Conservation (phyloP, 805 yeast species). For the Ogataea populi-albae region DNA sequence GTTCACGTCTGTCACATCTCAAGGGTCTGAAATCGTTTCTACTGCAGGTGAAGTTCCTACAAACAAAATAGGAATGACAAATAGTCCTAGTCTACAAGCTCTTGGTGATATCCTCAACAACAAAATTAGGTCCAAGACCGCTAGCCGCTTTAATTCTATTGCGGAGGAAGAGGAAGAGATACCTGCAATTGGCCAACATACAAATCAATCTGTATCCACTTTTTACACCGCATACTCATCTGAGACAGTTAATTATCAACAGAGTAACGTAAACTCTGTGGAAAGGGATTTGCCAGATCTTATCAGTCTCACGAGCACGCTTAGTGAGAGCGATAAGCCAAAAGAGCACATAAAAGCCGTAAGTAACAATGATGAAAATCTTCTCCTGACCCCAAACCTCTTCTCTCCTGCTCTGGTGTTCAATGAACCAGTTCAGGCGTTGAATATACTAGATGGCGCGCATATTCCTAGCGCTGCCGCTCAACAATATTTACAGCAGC, state of each 20-base stretch:
- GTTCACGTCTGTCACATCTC: slow-evolving; percentile 23
- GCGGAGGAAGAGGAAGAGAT: slow-evolving; percentile 17
- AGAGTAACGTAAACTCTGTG: slow-evolving; percentile 3
- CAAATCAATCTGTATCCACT: slow-evolving; percentile 29
- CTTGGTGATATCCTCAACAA: slow-evolving; percentile 31
- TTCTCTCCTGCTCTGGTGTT: slow-evolving; percentile 31
- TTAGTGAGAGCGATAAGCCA: slow-evolving; percentile 6
- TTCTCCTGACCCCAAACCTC: slow-evolving; percentile 27
- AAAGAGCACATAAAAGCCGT: slow-evolving; percentile 4
- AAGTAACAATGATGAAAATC: slow-evolving; percentile 1
- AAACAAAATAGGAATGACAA: slow-evolving; percentile 28
- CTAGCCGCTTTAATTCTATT: slow-evolving; percentile 11
- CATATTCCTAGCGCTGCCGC: slow-evolving; percentile 13
- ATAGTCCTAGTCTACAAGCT: slow-evolving; percentile 37
- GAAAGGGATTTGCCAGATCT: slow-evolving; percentile 24
- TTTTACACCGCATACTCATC: slow-evolving; percentile 32
- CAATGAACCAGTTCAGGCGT: slow-evolving; percentile 25
- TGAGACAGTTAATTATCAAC: slow-evolving; percentile 16
- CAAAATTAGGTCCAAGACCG: slow-evolving; percentile 17
- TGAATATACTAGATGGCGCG: slow-evolving; percentile 19
- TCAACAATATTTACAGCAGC: slow-evolving; percentile 4
- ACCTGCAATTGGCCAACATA: slow-evolving; percentile 9
- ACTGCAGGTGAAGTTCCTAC: slow-evolving; percentile 30
- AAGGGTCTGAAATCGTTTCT: slow-evolving; percentile 1
- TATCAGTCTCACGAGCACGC: slow-evolving; percentile 30